Evolutionary conservation across 106 monocot genomes (phyloP).

Genomic region (Chionographis japonica): DNA sequence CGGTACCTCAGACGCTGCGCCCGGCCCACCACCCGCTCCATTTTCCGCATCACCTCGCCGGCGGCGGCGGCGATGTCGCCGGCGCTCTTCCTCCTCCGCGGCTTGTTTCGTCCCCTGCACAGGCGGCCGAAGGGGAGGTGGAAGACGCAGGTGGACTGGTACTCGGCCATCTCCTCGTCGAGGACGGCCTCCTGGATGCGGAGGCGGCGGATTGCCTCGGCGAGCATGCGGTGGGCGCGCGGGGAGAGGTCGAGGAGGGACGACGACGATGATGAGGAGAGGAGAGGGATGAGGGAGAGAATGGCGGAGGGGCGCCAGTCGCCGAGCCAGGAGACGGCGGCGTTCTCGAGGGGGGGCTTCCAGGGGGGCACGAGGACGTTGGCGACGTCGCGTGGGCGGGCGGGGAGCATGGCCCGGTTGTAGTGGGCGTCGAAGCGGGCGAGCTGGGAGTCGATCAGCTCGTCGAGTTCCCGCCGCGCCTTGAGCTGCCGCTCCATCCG

Average conservation of each 20-base stretch:
- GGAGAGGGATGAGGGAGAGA: neutral
- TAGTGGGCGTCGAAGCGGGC: slow-evolving; percentile 5
- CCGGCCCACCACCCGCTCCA: slow-evolving; percentile 7
- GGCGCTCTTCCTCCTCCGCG: neutral
- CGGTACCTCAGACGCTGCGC: slow-evolving; percentile 15
- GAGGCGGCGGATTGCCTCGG: neutral
- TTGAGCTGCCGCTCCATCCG: neutral
- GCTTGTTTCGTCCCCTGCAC: neutral
- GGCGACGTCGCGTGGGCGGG: slow-evolving; percentile 1
- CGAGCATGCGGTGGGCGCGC: neutral
- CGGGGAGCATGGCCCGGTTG: neutral
- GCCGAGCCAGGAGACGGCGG: slow-evolving; percentile 14
- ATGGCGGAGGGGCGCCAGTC: slow-evolving; percentile 16
- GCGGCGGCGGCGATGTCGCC: neutral
- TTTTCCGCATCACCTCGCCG: slow-evolving; percentile 19
- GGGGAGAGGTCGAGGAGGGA: neutral
- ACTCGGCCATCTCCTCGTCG: slow-evolving; percentile 12
- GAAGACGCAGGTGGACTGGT: slow-evolving; percentile 15
- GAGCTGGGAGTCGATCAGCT: slow-evolving; percentile 1
- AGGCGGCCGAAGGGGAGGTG: neutral
- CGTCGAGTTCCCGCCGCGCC: neutral
- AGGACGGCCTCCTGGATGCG: slow-evolving; percentile 5
- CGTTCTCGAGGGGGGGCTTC: slow-evolving; percentile 9
- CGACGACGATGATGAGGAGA: neutral
- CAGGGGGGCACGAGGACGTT: slow-evolving; percentile 5